These are phyloP conservation scores for Xylaria nigripes DNA, from an alignment of 495 filamentous ascomycete species.

Conservation along the genomic window DNA sequence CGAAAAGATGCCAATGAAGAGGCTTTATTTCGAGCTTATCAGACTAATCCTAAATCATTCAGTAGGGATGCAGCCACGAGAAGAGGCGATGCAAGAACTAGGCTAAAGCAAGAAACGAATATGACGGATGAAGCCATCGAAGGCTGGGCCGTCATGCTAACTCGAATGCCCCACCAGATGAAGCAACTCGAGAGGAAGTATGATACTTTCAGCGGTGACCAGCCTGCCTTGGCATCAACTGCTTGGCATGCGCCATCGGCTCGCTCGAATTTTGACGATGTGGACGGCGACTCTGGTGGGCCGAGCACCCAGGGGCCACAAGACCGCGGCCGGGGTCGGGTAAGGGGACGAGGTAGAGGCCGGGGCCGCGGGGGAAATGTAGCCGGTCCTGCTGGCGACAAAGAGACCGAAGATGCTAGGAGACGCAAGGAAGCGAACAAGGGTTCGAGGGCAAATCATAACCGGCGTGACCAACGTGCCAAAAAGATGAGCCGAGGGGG, in stretches of 20 bases:
- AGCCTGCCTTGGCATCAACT: slow-evolving; percentile 53
- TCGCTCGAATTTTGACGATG: slow-evolving; percentile 40
- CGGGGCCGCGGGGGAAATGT: slow-evolving; percentile 49
- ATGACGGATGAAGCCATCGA: slow-evolving; percentile 94
- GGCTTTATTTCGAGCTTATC: slow-evolving; percentile 61
- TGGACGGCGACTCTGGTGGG: slow-evolving; percentile 26
- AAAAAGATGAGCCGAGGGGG: slow-evolving; percentile 67
- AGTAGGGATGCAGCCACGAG: slow-evolving; percentile 59
- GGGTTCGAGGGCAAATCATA: slow-evolving; percentile 54
- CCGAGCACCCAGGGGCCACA: slow-evolving; percentile 23
- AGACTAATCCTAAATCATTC: slow-evolving; percentile 54
- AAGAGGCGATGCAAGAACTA: slow-evolving; percentile 48
- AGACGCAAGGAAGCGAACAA: slow-evolving; percentile 60
- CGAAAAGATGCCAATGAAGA: slow-evolving; percentile 40
- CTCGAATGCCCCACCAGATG: slow-evolving; percentile 57
- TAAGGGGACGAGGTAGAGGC: slow-evolving; percentile 44
- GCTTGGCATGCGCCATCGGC: slow-evolving; percentile 47
- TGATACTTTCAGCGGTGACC: slow-evolving; percentile 50
- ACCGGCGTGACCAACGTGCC: slow-evolving; percentile 61
- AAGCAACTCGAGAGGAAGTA: slow-evolving; percentile 59
- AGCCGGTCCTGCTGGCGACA: slow-evolving; percentile 50
- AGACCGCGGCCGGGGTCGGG: slow-evolving; percentile 39
- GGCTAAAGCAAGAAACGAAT: slow-evolving; percentile 66
- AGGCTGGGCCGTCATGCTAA: slow-evolving; percentile 84
- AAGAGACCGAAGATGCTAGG: slow-evolving; percentile 50